Percentiles rank a stretch among this genome's conserved stretches.
phyloP scores from a whole-genome alignment of 2,329 filamentous ascomycete species.

The Trichocomaceae sp. region DNA sequence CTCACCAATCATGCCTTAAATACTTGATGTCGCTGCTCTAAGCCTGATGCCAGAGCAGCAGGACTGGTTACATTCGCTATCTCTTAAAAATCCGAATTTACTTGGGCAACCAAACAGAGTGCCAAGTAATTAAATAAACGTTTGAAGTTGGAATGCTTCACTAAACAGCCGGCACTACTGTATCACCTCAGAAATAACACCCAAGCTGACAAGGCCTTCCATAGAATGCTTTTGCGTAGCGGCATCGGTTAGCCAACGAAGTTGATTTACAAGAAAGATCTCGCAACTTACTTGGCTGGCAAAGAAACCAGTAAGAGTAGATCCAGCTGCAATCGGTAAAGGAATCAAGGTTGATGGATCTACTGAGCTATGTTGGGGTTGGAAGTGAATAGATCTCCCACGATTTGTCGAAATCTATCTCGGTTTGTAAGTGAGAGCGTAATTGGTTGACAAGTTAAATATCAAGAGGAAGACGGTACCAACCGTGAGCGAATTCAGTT shows the following conservation, averaged over 20 bases:
- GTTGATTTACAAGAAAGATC: neutral
- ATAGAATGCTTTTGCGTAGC: neutral
- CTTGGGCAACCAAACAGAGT: neutral
- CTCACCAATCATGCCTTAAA: neutral
- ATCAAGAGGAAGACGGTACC: neutral
- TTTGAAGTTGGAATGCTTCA: no score
- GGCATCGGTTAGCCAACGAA: neutral
- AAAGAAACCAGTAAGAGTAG: conserved; percentile 8
- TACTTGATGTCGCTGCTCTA: neutral
- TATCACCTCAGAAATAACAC: conserved; percentile 6
- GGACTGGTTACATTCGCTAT: neutral
- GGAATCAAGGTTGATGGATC: neutral
- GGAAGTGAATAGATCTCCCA: conserved; percentile 3
- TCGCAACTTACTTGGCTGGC: conserved; percentile 1
- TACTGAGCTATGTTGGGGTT: neutral
- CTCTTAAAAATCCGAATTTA: neutral
- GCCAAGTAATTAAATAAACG: neutral
- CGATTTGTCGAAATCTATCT: conserved; percentile 5
- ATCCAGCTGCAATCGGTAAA: conserved; percentile 1
- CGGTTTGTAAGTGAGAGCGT: neutral
- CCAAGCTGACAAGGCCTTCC: conserved; percentile 2
- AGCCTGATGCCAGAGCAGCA: neutral
- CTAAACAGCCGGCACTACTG: neutral
- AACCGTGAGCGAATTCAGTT: conserved; percentile 4
- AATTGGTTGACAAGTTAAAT: neutral